Evolutionary conservation across 306 rosid species (phyloP).

Genomic region (Ziziphus jujuba): DNA sequence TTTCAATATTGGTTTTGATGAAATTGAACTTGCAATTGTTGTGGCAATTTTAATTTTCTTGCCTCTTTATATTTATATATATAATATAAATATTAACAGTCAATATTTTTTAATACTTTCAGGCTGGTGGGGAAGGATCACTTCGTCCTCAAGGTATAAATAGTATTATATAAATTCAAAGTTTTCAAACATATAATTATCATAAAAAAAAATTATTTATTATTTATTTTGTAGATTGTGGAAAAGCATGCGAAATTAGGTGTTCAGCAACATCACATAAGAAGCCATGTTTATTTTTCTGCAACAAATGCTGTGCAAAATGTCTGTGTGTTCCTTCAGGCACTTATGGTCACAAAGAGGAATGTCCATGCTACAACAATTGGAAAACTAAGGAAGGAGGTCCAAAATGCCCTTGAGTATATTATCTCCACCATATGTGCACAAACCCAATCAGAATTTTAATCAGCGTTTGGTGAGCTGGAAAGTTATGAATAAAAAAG

Average conservation of each 20-base stretch:
- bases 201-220: no score
- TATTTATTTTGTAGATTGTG: conserved; percentile 6
- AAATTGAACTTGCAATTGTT: no score
- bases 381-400: conserved; percentile 32
- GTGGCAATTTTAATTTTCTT: no score
- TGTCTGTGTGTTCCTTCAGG: conserved; percentile 44
- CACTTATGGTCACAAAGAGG: conserved; percentile 33
- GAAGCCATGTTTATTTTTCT: conserved; percentile 37
- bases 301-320: conserved; percentile 34
- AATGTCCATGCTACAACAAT: conserved; percentile 41
- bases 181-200: background rate
- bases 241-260: conserved; percentile 20
- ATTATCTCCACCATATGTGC: no score
- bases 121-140: conserved; percentile 32
- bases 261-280: conserved; percentile 32
- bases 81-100: no score
- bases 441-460: no score
- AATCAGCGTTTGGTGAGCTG: no score
- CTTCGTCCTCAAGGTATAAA: conserved; percentile 16
- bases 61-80: no score
- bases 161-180: background rate
- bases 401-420: conserved; percentile 30
- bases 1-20: no score
- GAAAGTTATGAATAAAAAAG: no score
- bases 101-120: background rate